Percentiles rank a stretch among this genome's conserved stretches.
Conservation (phyloP, 352 stramenopile species). For the Lagenidium sp. region DNA sequence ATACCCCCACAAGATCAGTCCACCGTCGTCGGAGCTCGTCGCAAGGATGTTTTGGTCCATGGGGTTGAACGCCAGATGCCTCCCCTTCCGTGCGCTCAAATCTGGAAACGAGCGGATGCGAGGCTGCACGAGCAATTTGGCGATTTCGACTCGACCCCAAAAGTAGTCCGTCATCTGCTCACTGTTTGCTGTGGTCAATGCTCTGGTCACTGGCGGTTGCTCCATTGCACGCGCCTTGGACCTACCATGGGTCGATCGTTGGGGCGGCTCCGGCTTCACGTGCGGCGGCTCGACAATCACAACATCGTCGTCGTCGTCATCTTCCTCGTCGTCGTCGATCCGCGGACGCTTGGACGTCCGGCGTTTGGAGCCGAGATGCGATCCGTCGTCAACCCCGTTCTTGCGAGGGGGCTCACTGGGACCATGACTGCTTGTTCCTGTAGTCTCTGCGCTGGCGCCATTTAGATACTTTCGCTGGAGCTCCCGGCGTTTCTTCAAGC, state of each 20-base stretch:
- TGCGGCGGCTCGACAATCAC: conserved; percentile 32
- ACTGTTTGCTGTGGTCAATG: not conserved
- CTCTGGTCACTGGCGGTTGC: no score
- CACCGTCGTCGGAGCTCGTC: conserved; percentile 70
- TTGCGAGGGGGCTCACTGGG: no score
- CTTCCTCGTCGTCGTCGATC: conserved; percentile 58
- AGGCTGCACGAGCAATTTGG: conserved; percentile 65
- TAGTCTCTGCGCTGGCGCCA: not conserved
- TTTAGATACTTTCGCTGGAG: conserved; percentile 23
- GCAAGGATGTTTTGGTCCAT: conserved; percentile 64
- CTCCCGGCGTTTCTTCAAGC: conserved; percentile 42
- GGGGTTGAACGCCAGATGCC: conserved; percentile 71
- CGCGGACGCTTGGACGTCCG: conserved; percentile 40
- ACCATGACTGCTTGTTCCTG: no score
- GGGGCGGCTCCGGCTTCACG: conserved; percentile 21
- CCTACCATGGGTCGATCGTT: not conserved
- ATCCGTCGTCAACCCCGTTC: no score
- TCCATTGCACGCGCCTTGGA: no score
- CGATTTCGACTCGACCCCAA: conserved; percentile 49
- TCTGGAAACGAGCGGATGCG: conserved; percentile 53
- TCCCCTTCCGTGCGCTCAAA: conserved; percentile 51
- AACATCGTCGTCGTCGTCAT: conserved; percentile 33
- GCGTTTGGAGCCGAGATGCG: no score
- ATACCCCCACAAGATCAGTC: conserved; percentile 76
- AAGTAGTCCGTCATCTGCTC: conserved; percentile 55